Base-by-base conservation (phyloP, 106 monocot species). In the Amphibolis antarctica region DNA sequence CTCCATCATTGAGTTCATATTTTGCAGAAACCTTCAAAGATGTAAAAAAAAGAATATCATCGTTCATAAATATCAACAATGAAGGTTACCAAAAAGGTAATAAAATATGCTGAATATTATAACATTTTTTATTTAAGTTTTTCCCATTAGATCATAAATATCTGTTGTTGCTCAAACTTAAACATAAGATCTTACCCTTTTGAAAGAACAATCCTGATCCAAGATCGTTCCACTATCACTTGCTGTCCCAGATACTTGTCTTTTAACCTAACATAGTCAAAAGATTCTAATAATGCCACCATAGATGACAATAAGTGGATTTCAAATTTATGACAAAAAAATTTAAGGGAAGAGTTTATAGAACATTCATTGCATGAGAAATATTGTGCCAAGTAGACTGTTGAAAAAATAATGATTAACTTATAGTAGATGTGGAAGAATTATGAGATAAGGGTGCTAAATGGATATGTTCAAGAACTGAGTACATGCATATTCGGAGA, bases 1-100 rank as follows among this genome's bases (percentile, higher is more conserved):
- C 86, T 69, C 94, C 94, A 44, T 72, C 73, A 64, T 28, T 79
- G 55, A 94, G 60, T 29, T 64, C 62, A 73, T 86, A 79, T 71
- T 88, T 86, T 63, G 81, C 83, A 62, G 86, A 77, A 47, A 94
- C 89, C 94, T 94, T 80, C 28, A 1, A 77, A 63, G 1, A 58
- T 69, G 17, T 44, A 7, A 71, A 53, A 44, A 44, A 60, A 54
- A 24, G 49, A 50, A 64, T 23, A 59, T 14, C 43, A 71, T 47
- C 17, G 30, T 26, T n/a, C 48, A 27, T 14, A 57, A 17, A 13
- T 13, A 63, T 12, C 1, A 63, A 45, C 23, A 62, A 26, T 46
- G 46, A 63, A 9, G n/a, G n/a, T n/a, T n/a, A n/a, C n/a, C n/a
- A n/a, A 12, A n/a, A 60, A 17, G 60, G 10, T n/a, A 42, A 1